Evolutionary conservation across 371 early-diverging fungal species (phyloP).

Genomic region (Mucor plumbeus): DNA sequence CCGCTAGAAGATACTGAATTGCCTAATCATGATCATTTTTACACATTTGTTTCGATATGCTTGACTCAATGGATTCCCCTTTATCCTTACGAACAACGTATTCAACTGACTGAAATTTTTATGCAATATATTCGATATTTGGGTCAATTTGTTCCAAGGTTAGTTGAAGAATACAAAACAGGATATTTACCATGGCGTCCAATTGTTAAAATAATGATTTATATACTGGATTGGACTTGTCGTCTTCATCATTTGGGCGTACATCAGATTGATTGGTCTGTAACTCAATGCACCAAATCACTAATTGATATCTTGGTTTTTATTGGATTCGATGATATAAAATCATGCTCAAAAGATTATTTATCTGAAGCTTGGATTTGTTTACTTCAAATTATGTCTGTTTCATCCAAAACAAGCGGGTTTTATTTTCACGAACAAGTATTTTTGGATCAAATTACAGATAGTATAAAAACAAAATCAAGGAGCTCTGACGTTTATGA

Average conservation of each 20-base stretch:
- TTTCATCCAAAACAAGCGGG: constrained; percentile 13
- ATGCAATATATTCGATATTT: constrained; percentile 8
- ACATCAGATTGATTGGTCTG: constrained; percentile 14
- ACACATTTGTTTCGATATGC: constrained; percentile 24
- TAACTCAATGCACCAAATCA: constrained; percentile 11
- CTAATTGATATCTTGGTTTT: constrained; percentile 21
- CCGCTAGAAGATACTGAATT: background rate
- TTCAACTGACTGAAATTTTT: constrained; percentile 1
- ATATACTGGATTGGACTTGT: constrained; percentile 31
- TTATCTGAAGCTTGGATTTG: constrained; percentile 27
- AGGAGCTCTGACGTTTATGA: background rate
- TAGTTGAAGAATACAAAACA: background rate
- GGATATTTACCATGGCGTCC: constrained; percentile 8
- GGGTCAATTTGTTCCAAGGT: background rate
- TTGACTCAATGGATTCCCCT: constrained; percentile 21
- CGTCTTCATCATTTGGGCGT: constrained; percentile 23
- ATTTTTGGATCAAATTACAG: constrained; percentile 14
- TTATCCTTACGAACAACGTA: constrained; percentile 1
- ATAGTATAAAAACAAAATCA: constrained; percentile 8
- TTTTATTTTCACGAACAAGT: constrained; percentile 17
- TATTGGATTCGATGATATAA: constrained; percentile 18
- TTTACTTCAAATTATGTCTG: constrained; percentile 25
- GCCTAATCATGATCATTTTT: constrained; percentile 20
- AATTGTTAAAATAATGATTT: constrained; percentile 16
- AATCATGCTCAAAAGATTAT: background rate